Base-by-base conservation (phyloP, 805 yeast genomes). In the Candida corydali region DNA sequence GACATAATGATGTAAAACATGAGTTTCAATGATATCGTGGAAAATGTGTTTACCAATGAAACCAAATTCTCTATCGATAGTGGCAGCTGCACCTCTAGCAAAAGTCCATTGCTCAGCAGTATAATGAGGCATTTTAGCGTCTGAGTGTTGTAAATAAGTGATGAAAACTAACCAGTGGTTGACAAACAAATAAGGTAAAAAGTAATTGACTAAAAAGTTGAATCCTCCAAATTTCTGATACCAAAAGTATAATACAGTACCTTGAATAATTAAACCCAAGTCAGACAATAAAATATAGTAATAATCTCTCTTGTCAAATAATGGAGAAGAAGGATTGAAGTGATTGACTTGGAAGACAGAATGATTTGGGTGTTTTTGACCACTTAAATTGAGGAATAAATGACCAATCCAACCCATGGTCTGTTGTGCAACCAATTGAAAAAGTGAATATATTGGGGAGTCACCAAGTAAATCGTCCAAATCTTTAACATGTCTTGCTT, bases 161-260 rank as follows among this genome's bases (percentile, higher is more conserved):
- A 86, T 83, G 62, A 83, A 83, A 30, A 86, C 94, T 46, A 86
- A 70, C 95, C 95, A 86, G 66, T 86, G 94, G 76, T 86, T 86
- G 46, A 82, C 87, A 63, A 80, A 80, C 36, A 83, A 47, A 63
- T 80, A 86, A 23, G 95, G 95, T 26, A 86, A 44, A 44, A 80
- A 68, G 82, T 87, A 86, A 70, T 81, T 75, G 46, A 84, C 70
- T 38, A 77, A 57, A 43, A 80, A 64, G 55, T 75, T 72, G 64
- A 77, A 80, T 26, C 63, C 69, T 27, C 95, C 94, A 53, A 73
- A 80, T 44, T 61, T 61, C 49, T 75, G 61, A 58, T 73, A 69
- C 80, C 86, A 78, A 34, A 69, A 61, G 65, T 80, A 79, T 38
- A 80, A 65, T 29, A 74, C 70, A 30, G 70, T 52, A 9, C 64